Conservation (phyloP, 129 eudicot species). For the Lactuca sativa region DNA sequence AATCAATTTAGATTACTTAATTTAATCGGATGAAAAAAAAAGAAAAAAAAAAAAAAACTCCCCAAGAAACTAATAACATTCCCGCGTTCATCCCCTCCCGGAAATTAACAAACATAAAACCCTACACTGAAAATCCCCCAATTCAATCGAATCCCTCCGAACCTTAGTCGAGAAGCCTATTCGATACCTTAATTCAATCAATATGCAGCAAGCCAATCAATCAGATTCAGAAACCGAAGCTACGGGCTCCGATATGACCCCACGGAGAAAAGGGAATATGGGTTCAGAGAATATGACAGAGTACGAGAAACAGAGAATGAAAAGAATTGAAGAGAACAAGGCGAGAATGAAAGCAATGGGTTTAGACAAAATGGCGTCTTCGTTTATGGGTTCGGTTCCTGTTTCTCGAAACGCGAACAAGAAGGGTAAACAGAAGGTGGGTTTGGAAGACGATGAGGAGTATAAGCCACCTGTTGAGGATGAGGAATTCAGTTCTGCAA, state of each 20-base stretch:
- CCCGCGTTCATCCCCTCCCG: slow-evolving; percentile 25
- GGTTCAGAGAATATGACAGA: slow-evolving; percentile 40
- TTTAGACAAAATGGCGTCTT: slow-evolving; percentile 57
- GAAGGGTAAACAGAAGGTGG: slow-evolving; percentile 56
- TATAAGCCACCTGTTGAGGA: slow-evolving; percentile 49
- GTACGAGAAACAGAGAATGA: slow-evolving; percentile 72
- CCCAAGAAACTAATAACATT: background rate
- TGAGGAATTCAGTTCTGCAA: slow-evolving; percentile 40
- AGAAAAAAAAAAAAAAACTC: too few species aligned
- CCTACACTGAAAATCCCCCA: slow-evolving; percentile 18
- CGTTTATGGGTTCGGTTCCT: slow-evolving; percentile 43
- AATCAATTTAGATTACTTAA: too few species aligned
- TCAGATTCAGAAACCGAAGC: slow-evolving; percentile 48
- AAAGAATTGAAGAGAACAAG: slow-evolving; percentile 79
- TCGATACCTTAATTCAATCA: slow-evolving; percentile 11
- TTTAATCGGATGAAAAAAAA: too few species aligned
- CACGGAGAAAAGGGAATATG: slow-evolving; percentile 29
- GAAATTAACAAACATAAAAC: slow-evolving; percentile 15
- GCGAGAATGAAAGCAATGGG: slow-evolving; percentile 91
- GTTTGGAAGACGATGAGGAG: slow-evolving; percentile 63
- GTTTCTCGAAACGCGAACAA: slow-evolving; percentile 31
- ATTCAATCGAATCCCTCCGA: background rate
- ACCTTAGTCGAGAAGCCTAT: background rate
- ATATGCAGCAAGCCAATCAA: slow-evolving; percentile 28
- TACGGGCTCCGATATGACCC: slow-evolving; percentile 20